Evolutionary conservation across 805 yeast genomes (phyloP).

Genomic region (Candida palmyrensis): DNA sequence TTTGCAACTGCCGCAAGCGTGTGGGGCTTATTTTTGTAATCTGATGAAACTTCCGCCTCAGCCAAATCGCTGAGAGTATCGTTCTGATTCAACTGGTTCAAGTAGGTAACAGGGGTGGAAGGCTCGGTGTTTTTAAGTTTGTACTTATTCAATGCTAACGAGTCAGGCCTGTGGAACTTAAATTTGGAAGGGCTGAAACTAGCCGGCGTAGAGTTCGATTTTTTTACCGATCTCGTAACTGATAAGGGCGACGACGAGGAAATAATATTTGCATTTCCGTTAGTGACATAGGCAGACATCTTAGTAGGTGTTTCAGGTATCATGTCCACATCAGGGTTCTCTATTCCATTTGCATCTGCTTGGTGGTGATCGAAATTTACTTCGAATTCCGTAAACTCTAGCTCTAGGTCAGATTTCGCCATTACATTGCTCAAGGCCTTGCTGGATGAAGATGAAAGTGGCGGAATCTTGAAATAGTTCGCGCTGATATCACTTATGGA

Average conservation of each 20-base stretch:
- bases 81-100: neutral
- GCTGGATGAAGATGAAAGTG: slow-evolving; percentile 11
- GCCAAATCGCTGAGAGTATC: neutral
- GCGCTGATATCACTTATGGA: slow-evolving; percentile 27
- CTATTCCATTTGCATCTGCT: slow-evolving; percentile 6
- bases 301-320: slow-evolving; percentile 38
- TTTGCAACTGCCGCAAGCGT: slow-evolving; percentile 1
- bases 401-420: slow-evolving; percentile 9
- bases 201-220: slow-evolving; percentile 23
- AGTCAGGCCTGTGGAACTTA: slow-evolving; percentile 5
- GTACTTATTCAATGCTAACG: slow-evolving; percentile 1
- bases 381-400: slow-evolving; percentile 5
- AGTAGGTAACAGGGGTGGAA: slow-evolving; percentile 12
- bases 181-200: slow-evolving; percentile 20
- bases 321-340: slow-evolving; percentile 6
- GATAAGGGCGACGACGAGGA: no score
- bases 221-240: slow-evolving; percentile 20
- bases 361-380: slow-evolving; percentile 3
- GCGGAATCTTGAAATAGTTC: slow-evolving; percentile 26
- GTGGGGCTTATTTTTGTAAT: no score
- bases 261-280: no score
- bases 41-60: neutral
- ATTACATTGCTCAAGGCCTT: slow-evolving; percentile 10
- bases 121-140: slow-evolving; percentile 10
- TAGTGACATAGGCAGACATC: no score